phyloP scores from a whole-genome alignment of 495 filamentous ascomycete species.

The Collariella sp. region DNA sequence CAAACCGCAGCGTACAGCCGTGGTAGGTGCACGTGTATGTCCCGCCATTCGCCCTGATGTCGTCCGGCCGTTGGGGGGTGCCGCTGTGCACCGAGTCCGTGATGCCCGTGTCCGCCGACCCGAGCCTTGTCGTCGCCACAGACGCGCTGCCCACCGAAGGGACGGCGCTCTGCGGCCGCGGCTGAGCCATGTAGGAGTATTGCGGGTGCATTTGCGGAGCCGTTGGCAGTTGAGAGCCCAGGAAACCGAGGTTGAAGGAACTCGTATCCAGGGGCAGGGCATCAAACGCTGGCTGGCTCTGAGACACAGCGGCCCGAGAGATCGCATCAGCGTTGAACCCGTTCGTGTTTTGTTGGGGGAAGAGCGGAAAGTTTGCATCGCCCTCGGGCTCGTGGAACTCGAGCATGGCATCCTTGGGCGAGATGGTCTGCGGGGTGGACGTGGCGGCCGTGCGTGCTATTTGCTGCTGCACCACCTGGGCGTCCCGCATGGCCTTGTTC shows the following conservation, averaged over 20 bases:
- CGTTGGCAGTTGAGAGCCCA: constrained; percentile 31
- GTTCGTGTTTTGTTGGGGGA: constrained; percentile 42
- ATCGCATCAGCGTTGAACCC: constrained; percentile 26
- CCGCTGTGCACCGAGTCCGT: constrained; percentile 19
- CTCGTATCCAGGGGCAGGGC: constrained; percentile 37
- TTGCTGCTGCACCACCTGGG: constrained; percentile 44
- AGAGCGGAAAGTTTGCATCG: constrained; percentile 59
- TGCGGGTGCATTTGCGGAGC: constrained; percentile 46
- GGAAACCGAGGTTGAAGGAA: constrained; percentile 26
- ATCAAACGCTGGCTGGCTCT: constrained; percentile 33
- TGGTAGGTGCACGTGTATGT: constrained; percentile 95
- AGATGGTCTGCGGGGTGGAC: constrained; percentile 75
- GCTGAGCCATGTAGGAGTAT: constrained; percentile 47
- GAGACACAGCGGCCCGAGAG: constrained; percentile 22
- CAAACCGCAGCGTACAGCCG: constrained; percentile 81
- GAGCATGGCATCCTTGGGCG: constrained; percentile 84
- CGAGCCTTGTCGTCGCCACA: constrained; percentile 33
- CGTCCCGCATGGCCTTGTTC: constrained; percentile 51
- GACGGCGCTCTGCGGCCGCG: constrained; percentile 40
- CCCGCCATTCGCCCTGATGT: constrained; percentile 65
- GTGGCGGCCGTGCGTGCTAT: constrained; percentile 37
- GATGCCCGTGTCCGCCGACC: constrained; percentile 33
- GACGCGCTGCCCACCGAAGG: constrained; percentile 30
- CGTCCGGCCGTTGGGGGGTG: constrained; percentile 45
- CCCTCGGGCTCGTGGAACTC: constrained; percentile 72